Conservation (phyloP, 768 basidiomycete species). For the Pulveroboletus sp. region DNA sequence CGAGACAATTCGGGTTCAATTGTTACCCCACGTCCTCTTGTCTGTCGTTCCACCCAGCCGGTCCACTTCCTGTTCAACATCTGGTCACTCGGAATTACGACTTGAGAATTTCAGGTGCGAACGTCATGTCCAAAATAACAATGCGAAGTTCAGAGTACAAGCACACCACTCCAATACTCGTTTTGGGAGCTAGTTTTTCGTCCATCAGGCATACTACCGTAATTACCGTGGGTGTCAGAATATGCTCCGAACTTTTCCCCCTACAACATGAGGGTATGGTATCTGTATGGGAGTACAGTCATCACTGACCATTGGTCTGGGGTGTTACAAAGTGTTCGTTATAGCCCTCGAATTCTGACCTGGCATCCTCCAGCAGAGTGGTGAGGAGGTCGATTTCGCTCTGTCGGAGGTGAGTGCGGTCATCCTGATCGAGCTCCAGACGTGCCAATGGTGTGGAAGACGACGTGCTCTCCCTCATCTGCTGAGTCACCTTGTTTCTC, state of each 20-base stretch:
- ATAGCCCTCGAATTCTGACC: conserved; percentile 19
- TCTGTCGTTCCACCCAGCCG: too few species aligned
- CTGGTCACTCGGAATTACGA: too few species aligned
- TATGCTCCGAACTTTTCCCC: too few species aligned
- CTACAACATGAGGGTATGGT: not conserved
- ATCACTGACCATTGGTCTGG: not conserved
- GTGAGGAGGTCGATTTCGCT: conserved; percentile 10
- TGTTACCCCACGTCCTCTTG: too few species aligned
- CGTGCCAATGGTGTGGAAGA: not conserved
- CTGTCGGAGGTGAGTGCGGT: conserved; percentile 4
- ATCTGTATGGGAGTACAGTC: not conserved
- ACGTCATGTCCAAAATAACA: too few species aligned
- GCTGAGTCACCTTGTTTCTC: conserved; percentile 19
- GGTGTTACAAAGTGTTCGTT: not conserved
- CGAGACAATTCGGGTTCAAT: too few species aligned
- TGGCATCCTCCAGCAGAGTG: conserved; percentile 17
- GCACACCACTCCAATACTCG: not conserved
- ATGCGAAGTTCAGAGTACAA: too few species aligned
- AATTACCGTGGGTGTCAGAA: not conserved
- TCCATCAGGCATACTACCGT: not conserved
- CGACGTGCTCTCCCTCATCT: conserved; percentile 11
- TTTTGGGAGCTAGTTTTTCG: not conserved
- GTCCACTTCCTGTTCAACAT: too few species aligned
- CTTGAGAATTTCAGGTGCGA: too few species aligned
- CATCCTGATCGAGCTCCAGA: conserved; percentile 7